A percentile compares a stretch with the other conserved stretches of the same genome.
phyloP scores from a whole-genome alignment of 305 asterid species.

The Striga hermonthica region DNA sequence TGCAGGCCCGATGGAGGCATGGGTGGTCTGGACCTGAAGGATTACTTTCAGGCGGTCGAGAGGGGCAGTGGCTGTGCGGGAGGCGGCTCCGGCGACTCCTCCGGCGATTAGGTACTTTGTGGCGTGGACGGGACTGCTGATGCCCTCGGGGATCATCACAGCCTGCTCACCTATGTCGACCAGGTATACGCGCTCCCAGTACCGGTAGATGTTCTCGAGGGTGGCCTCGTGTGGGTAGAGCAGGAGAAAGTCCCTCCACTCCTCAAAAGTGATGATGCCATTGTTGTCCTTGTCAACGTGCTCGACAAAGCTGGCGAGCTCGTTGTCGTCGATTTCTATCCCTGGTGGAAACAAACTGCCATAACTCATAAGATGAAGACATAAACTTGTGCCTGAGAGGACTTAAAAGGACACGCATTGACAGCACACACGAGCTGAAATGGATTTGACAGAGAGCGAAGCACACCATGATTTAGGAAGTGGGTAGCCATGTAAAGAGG shows the following conservation, averaged over 20 bases:
- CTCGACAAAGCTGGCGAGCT: slow-evolving; percentile 95
- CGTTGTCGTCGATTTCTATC: slow-evolving; percentile 82
- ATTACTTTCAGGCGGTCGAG: slow-evolving; percentile 89
- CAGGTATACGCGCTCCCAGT: slow-evolving; percentile 87
- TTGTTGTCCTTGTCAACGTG: slow-evolving; percentile 92
- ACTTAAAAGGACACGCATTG: too few species aligned
- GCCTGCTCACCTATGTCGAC: slow-evolving; percentile 97
- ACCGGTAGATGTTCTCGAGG: slow-evolving; percentile 78
- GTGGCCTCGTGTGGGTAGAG: slow-evolving; percentile 97
- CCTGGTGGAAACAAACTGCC: slow-evolving; percentile 80
- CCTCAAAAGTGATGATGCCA: slow-evolving; percentile 94
- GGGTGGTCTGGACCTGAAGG: slow-evolving; percentile 85
- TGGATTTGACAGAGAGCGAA: too few species aligned
- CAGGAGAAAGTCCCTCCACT: slow-evolving; percentile 94
- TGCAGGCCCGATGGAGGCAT: slow-evolving; percentile 61
- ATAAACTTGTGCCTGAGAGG: too few species aligned
- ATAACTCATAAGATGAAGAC: slow-evolving; percentile 60
- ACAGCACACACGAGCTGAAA: too few species aligned
- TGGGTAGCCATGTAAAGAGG: background rate
- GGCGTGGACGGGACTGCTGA: slow-evolving; percentile 81
- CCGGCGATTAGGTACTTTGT: slow-evolving; percentile 86
- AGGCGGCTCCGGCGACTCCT: slow-evolving; percentile 95
- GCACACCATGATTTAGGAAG: too few species aligned
- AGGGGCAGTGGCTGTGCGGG: slow-evolving; percentile 96
- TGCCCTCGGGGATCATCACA: slow-evolving; percentile 78